A percentile compares a stretch with the other conserved stretches of the same genome.
phyloP scores from a whole-genome alignment of 2,329 filamentous ascomycete species.

The Camptophora hylomeconis region DNA sequence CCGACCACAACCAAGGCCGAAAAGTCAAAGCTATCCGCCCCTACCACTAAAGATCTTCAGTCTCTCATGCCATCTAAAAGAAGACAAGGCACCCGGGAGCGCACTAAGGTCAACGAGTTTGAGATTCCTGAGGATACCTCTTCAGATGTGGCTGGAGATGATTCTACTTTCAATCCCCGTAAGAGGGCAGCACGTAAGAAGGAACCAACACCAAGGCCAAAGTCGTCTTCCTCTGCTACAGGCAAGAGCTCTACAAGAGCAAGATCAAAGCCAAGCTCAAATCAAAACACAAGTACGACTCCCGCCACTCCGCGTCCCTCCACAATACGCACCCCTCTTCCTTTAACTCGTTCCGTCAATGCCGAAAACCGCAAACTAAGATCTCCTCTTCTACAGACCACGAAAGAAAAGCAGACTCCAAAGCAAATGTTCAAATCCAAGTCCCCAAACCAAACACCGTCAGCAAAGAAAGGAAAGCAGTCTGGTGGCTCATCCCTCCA shows the following conservation, averaged over 20 bases:
- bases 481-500: conserved; percentile 15
- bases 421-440: too few relatives aligned
- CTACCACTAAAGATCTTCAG: conserved; percentile 4
- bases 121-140: conserved; percentile 13
- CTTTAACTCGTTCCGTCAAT: too few relatives aligned
- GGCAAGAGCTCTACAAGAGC: conserved; percentile 2
- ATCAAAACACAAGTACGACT: conserved; percentile 9
- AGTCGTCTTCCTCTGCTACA: too few relatives aligned
- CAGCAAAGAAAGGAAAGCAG: conserved; percentile 4
- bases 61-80: conserved; percentile 5
- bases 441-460: background rate
- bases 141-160: conserved; percentile 6
- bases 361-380: too few relatives aligned
- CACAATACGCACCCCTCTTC: conserved; percentile 11
- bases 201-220: background rate
- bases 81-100: background rate
- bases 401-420: too few relatives aligned
- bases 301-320: conserved; percentile 8
- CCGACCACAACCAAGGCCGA: conserved; percentile 5
- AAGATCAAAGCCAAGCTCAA: conserved; percentile 13
- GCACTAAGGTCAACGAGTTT: conserved; percentile 6
- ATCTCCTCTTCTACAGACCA: too few relatives aligned
- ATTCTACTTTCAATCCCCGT: conserved; percentile 13
- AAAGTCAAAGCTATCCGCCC: conserved; percentile 3
- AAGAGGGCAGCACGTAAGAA: conserved; percentile 5